These are phyloP conservation scores for Nasturtium officinale DNA, from an alignment of 345 rosid genomes.

Conservation along the genomic window DNA sequence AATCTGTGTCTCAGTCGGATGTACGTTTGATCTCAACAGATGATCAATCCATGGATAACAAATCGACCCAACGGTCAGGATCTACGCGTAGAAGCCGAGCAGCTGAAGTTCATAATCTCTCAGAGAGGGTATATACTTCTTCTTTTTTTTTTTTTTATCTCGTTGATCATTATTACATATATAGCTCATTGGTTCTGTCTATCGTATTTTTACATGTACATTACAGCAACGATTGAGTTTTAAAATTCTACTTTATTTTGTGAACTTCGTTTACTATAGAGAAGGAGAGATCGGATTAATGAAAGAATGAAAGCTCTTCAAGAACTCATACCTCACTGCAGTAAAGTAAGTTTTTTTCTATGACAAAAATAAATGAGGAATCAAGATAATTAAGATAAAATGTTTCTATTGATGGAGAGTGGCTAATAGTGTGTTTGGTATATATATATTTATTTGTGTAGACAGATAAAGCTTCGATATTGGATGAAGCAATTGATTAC, in stretches of 20 bases:
- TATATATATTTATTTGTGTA: constrained; percentile 20
- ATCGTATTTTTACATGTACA: neutral
- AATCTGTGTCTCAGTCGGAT: constrained; percentile 67
- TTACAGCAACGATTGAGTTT: neutral
- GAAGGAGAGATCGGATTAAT: constrained; percentile 86
- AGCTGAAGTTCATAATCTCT: constrained; percentile 78
- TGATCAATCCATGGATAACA: constrained; percentile 52
- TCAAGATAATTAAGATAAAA: neutral
- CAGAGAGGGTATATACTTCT: constrained; percentile 56
- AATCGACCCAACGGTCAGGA: constrained; percentile 52
- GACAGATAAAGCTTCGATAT: constrained; percentile 96
- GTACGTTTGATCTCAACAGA: constrained; percentile 39
- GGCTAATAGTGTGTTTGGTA: neutral
- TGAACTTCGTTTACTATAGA: constrained; percentile 46
- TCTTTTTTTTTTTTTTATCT: neutral
- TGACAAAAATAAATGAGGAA: neutral
- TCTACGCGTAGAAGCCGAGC: constrained; percentile 65
- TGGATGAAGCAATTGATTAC: constrained; percentile 93
- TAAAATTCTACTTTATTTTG: neutral
- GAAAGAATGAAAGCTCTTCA: constrained; percentile 90
- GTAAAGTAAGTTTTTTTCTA: constrained; percentile 59
- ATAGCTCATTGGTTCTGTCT: neutral
- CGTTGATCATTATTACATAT: neutral
- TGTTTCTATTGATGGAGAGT: neutral
- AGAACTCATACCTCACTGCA: constrained; percentile 93